Base-by-base conservation (phyloP, 2,329 filamentous ascomycete species). In the Aureobasidium sp. region DNA sequence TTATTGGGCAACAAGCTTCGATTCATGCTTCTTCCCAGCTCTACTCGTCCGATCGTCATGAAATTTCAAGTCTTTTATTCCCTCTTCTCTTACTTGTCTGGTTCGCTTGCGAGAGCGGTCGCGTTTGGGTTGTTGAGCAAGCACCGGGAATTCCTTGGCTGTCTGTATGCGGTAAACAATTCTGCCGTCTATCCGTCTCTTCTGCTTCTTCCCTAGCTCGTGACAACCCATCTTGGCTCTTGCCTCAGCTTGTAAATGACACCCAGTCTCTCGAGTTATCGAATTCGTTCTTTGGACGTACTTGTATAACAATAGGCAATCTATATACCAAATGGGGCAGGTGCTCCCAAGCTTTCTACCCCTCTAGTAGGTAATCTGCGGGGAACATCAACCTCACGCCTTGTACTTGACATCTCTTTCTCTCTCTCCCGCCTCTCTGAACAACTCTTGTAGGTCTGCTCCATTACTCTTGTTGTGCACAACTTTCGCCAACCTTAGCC, bases 261-360 rank as follows among this genome's bases (percentile, higher is more conserved):
- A 43, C 4, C 11, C 4, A 25, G 10, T 23, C 11, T 46, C 7
- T 17, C 15, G 17, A 27, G 23, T 27, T 27, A 10, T 9, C 25
- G 23, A 46, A 27, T 8, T 31, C 25, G 10, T 29, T 29, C 27
- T 29, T 29, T 29, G 9, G 27, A 29, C n/a, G n/a, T n/a, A n/a
- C n/a, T n/a, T n/a, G n/a, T 29, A 29, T 29, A 29, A 29, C 9
- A 15, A 31, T 54, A 23, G 51, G 15, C 10, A 42, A 31, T 55
- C 37, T 23, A 27, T 23, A 43, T 55, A 23, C 51, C 25, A 38
- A 42, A 57, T 47, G 11, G 23, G 43, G 27, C 23, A 46, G 45
- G 19, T 40, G 42, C 49, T 49, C 42, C 59, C 37, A 61, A 61
- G 47, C 31, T 51, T 37, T 50, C 17, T 46, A 31, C 40, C 49